Percentiles rank a stretch among this genome's conserved stretches.
Evolutionary conservation across 2,329 filamentous ascomycete genomes (phyloP).

Genomic region (Furcasterigmium furcatum): DNA sequence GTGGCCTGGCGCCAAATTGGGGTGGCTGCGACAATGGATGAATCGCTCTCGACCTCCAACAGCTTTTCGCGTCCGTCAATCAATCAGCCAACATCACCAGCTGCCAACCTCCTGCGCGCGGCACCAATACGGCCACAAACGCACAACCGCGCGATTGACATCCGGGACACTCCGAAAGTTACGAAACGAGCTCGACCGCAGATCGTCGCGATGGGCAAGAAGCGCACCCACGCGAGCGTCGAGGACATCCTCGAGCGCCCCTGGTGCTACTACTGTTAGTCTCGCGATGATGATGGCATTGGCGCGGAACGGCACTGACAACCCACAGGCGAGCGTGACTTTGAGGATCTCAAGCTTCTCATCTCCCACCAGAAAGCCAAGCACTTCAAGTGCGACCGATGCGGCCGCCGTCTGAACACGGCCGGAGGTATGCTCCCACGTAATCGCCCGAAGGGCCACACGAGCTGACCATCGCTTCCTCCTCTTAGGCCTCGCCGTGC

Average conservation of each 20-base stretch:
- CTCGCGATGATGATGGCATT: too few relatives aligned
- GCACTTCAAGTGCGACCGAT: slow-evolving; percentile 96
- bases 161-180: too few relatives aligned
- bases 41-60: background rate
- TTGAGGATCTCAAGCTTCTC: slow-evolving; percentile 94
- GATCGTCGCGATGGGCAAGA: slow-evolving; percentile 77
- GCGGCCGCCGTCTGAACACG: slow-evolving; percentile 84
- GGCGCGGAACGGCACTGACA: too few relatives aligned
- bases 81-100: too few relatives aligned
- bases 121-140: too few relatives aligned
- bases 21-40: too few relatives aligned
- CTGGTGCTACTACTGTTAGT: slow-evolving; percentile 94
- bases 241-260: slow-evolving; percentile 84
- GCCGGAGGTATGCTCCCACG: slow-evolving; percentile 69
- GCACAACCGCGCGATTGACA: too few relatives aligned
- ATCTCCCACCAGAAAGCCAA: slow-evolving; percentile 99
- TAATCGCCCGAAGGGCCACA: background rate
- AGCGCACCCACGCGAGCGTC: slow-evolving; percentile 79
- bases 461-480: slow-evolving; percentile 2
- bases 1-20: background rate
- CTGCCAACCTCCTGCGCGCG: too few relatives aligned
- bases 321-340: slow-evolving; percentile 76
- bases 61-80: background rate
- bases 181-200: slow-evolving; percentile 30
- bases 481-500: slow-evolving; percentile 87